Percentiles rank a stretch among this genome's conserved stretches.
These are phyloP conservation scores for Mycena kentingensis DNA, from an alignment of 768 basidiomycete species.

Conservation along the genomic window DNA sequence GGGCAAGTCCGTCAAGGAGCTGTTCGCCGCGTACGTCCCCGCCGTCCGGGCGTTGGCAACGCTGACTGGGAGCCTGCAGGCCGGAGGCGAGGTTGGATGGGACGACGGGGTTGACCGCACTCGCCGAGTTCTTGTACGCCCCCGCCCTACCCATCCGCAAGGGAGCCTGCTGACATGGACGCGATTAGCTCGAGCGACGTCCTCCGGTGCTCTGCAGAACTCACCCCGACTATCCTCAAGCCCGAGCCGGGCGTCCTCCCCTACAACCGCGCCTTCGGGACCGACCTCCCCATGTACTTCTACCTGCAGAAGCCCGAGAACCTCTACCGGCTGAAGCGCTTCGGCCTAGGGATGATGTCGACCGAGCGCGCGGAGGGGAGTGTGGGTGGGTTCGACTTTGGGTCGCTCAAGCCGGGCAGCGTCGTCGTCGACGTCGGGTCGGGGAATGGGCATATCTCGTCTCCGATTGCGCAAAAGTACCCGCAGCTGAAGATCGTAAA, in stretches of 20 bases:
- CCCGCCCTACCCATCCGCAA: background rate
- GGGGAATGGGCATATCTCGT: slow-evolving; percentile 14
- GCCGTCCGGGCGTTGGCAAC: background rate
- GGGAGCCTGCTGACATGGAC: background rate
- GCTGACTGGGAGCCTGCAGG: slow-evolving; percentile 1
- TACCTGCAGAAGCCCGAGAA: slow-evolving; percentile 34
- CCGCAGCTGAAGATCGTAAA: slow-evolving; percentile 15
- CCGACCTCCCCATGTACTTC: slow-evolving; percentile 24
- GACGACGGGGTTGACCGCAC: background rate
- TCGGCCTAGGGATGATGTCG: slow-evolving; percentile 30
- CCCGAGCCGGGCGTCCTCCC: slow-evolving; percentile 9
- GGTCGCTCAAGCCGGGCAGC: background rate
- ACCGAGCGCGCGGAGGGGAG: too few relatives aligned
- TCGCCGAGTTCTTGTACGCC: slow-evolving; percentile 12
- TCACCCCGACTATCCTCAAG: slow-evolving; percentile 1
- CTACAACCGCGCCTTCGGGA: slow-evolving; percentile 26
- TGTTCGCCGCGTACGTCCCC: slow-evolving; percentile 31
- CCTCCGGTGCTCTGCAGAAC: slow-evolving; percentile 7
- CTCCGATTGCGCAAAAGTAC: slow-evolving; percentile 8
- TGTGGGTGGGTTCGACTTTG: slow-evolving; percentile 3
- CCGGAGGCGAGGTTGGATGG: slow-evolving; percentile 7
- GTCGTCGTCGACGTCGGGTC: slow-evolving; percentile 9
- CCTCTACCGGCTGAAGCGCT: slow-evolving; percentile 24
- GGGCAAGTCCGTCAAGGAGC: slow-evolving; percentile 27
- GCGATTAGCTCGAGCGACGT: background rate